These are phyloP conservation scores for Sporothrix luriei DNA, from an alignment of 2,329 filamentous ascomycete genomes.

Conservation along the genomic window DNA sequence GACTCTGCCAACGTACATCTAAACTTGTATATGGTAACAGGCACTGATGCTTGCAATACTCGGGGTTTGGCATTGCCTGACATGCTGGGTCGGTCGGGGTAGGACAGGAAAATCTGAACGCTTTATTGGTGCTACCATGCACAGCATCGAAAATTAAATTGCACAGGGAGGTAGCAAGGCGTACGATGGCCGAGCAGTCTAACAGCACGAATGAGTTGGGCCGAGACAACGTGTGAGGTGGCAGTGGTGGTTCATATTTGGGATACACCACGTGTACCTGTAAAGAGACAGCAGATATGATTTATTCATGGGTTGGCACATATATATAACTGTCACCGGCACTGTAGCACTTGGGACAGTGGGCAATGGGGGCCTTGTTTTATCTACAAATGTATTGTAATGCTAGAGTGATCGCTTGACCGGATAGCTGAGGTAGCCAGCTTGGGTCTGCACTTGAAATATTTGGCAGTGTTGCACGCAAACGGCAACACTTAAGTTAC, in stretches of 20 bases:
- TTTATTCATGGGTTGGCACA: neutral
- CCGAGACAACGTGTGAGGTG: constrained; percentile 3
- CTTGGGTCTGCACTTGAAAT: neutral
- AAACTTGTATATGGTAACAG: neutral
- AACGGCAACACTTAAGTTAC: neutral
- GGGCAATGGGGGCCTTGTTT: neutral
- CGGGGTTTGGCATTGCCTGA: neutral
- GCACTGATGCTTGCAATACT: neutral
- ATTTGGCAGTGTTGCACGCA: neutral
- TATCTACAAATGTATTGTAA: neutral
- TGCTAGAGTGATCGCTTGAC: neutral
- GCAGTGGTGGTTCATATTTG: neutral
- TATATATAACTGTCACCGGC: neutral
- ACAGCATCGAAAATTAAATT: constrained; percentile 16
- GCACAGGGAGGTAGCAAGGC: neutral
- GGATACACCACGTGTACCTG: neutral
- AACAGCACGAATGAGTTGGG: neutral
- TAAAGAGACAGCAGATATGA: neutral
- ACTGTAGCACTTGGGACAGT: neutral
- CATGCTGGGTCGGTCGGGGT: neutral
- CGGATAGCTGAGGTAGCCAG: neutral
- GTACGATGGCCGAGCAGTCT: neutral
- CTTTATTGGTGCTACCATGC: constrained; percentile 9
- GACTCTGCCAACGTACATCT: neutral
- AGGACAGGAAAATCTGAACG: neutral